Percentiles rank a stretch among this genome's conserved stretches.
Evolutionary conservation across 1,284 basidiomycete species (phyloP).

Genomic region (Sporisorium sorghi): DNA sequence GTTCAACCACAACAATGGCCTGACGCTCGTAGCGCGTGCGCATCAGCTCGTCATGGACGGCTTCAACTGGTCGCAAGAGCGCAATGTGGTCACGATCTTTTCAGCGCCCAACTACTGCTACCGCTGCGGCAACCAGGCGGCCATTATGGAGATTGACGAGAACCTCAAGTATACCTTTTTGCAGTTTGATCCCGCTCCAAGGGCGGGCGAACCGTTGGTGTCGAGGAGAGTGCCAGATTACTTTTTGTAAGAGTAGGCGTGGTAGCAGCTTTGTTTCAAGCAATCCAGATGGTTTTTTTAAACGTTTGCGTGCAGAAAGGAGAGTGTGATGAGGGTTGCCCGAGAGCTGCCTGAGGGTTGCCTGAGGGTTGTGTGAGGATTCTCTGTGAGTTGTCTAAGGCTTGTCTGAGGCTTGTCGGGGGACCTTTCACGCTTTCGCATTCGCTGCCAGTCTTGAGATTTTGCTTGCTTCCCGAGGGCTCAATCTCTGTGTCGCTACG

Average conservation of each 20-base stretch:
- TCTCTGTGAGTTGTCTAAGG: no score
- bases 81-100: slow-evolving; percentile 99
- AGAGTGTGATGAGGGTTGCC: no score
- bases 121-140: slow-evolving; percentile 98
- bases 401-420: no score
- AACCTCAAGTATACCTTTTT: slow-evolving; percentile 95
- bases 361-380: background rate
- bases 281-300: slow-evolving; percentile 2
- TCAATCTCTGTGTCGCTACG: no score
- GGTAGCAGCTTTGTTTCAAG: background rate
- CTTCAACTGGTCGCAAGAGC: slow-evolving; percentile 96
- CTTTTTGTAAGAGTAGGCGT: slow-evolving; percentile 48
- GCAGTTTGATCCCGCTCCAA: slow-evolving; percentile 98
- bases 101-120: slow-evolving; percentile 92
- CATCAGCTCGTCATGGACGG: slow-evolving; percentile 92
- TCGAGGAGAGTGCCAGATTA: slow-evolving; percentile 94
- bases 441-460: no score
- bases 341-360: no score
- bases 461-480: no score
- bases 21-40: slow-evolving; percentile 81
- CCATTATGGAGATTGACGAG: slow-evolving; percentile 99
- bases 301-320: no score
- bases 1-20: slow-evolving; percentile 98
- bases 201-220: slow-evolving; percentile 97
- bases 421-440: no score